Base-by-base conservation (phyloP, 2,329 filamentous ascomycete species). In the Passalora sequoiae region DNA sequence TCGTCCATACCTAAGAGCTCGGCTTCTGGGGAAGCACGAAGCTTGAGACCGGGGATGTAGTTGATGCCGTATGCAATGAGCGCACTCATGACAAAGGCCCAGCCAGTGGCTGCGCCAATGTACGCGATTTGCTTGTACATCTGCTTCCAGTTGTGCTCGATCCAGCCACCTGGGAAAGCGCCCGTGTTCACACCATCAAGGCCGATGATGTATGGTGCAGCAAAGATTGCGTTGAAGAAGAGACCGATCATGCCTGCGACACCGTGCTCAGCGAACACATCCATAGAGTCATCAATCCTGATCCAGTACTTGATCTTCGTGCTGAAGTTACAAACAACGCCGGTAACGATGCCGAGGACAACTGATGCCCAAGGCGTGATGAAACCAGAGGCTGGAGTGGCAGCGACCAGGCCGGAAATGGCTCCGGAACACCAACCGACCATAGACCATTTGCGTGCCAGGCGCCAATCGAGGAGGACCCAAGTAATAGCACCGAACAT, bases 381-480 rank as follows among this genome's bases (percentile, higher is more conserved):
- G 69, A 81, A 91, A 59, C 88, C 86, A 10, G 89, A 84, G 3
- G 83, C 84, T 4, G 87, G 85, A 6, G 88, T 92, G 42, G 92
- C 92, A 54, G 87, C 86, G 25, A 95, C 89, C 16, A 95, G 80
- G 40, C 87, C 86, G 20, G 86, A 84, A 62, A 96, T 89, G 55
- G 81, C 83, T 49, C 89, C 89, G 28, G 87, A 92, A 74, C 88
- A 92, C 84, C 89, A 89, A 33, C 88, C 89, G 58, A 95, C 85
- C 69, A 91, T 88, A 51, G 80, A 95, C 89, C 89, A 95, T 74
- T 96, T 96, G 69, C 82, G 82, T 47, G 89, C 89, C 46, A 97
- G 80, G 49, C 92, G 84, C 79, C 83, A 97, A 78, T 98, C 92
- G 59, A 97, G 87, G 36, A 97, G 69, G 60, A 89, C 89, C 92